Percentiles rank a stretch among this genome's conserved stretches.
Conservation (phyloP, 129 eudicot species). For the Tagetes erecta region DNA sequence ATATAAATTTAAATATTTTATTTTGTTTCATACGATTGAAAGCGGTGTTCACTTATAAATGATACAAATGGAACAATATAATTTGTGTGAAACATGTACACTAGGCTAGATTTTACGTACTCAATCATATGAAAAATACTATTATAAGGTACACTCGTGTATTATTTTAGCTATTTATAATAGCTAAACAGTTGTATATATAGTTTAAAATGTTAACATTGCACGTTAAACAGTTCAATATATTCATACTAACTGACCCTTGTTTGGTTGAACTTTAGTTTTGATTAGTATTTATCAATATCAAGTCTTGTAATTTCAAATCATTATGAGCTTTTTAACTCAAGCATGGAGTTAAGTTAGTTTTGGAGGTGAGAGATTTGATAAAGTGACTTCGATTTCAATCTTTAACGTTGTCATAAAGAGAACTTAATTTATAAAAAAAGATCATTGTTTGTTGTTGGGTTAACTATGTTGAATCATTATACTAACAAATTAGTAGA, state of each 20-base stretch:
- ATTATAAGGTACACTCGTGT: too few species aligned
- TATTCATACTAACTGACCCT: neutral
- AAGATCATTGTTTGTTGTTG: too few species aligned
- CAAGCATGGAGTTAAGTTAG: neutral
- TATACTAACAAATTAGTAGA: too few species aligned
- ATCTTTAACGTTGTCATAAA: neutral
- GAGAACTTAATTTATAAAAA: fast-evolving
- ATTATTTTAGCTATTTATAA: neutral
- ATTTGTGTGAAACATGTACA: too few species aligned
- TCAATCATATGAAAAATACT: too few species aligned
- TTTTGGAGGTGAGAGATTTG: neutral
- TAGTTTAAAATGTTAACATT: neutral
- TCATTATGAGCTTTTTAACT: neutral
- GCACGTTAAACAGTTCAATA: neutral
- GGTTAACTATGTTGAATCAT: too few species aligned
- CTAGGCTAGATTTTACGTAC: too few species aligned
- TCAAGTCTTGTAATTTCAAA: neutral
- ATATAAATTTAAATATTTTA: too few species aligned
- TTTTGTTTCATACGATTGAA: too few species aligned
- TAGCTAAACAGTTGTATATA: neutral
- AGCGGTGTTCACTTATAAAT: too few species aligned
- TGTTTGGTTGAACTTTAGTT: neutral
- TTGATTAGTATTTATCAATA: neutral
- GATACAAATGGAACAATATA: too few species aligned
- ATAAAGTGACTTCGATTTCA: neutral